phyloP scores from a whole-genome alignment of 108 stramenopile species.

The Pseudonitzschia multiseries region DNA sequence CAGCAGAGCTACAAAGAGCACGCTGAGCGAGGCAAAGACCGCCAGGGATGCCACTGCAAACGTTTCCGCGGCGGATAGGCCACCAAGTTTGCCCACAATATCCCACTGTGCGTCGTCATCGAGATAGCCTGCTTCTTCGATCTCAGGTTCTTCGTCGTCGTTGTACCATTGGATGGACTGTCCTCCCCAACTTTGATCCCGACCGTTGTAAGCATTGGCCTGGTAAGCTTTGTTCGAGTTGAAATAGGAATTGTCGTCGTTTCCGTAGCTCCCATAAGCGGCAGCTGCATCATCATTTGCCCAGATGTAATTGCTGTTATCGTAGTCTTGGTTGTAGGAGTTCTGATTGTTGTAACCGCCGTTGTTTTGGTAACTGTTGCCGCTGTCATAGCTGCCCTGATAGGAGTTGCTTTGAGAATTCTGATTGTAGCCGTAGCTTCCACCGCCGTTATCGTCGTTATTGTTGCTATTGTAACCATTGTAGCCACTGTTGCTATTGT shows the following conservation, averaged over 20 bases:
- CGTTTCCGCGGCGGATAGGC: background rate
- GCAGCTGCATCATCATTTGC: background rate
- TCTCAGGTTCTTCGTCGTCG: constrained; percentile 13
- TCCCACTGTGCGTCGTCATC: constrained; percentile 3
- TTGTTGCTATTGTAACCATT: background rate
- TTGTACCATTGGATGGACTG: background rate
- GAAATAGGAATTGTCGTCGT: constrained; percentile 5
- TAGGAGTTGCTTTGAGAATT: background rate
- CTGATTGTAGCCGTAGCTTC: background rate
- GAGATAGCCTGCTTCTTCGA: background rate
- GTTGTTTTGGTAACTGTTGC: constrained; percentile 4
- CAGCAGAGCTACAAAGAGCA: background rate
- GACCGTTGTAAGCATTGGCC: constrained; percentile 14
- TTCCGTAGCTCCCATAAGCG: background rate
- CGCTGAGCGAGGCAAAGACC: background rate
- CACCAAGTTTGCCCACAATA: background rate
- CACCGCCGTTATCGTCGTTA: background rate
- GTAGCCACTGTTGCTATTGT: too few relatives aligned
- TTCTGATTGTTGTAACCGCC: background rate
- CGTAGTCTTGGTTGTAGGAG: background rate
- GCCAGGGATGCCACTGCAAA: background rate
- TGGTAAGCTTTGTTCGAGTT: background rate
- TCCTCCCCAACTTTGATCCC: constrained; percentile 2
- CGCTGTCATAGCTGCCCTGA: background rate
- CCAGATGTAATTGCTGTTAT: constrained; percentile 3